Percentiles rank a stretch among this genome's conserved stretches.
Conservation (phyloP, 2,329 filamentous ascomycete species). For the Fusarium beomiforme region DNA sequence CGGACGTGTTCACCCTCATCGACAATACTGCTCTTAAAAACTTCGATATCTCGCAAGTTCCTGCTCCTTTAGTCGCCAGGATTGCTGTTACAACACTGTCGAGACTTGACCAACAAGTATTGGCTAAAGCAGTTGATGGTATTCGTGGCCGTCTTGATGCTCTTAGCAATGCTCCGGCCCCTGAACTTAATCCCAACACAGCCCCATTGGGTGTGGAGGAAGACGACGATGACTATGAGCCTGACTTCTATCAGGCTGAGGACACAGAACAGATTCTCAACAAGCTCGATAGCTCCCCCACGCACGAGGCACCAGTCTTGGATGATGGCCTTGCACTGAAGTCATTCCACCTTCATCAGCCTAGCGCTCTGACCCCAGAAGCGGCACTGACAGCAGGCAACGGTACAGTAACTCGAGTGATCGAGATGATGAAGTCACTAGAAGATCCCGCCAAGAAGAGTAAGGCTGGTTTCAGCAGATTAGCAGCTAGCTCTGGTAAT, state of each 20-base stretch:
- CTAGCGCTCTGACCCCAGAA: constrained; percentile 76
- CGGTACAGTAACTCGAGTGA: constrained; percentile 78
- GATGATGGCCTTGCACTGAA: constrained; percentile 70
- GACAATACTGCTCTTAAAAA: constrained; percentile 74
- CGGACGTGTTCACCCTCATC: constrained; percentile 88
- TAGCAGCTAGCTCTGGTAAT: constrained; percentile 86
- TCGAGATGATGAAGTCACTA: constrained; percentile 78
- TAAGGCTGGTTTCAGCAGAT: constrained; percentile 80
- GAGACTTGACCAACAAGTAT: constrained; percentile 72
- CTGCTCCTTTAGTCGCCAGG: constrained; percentile 77
- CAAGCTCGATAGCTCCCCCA: constrained; percentile 76
- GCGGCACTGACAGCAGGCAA: constrained; percentile 79
- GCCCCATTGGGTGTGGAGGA: constrained; percentile 75
- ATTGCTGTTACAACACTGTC: constrained; percentile 84
- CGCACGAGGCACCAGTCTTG: constrained; percentile 51
- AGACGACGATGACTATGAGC: constrained; percentile 89
- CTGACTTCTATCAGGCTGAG: constrained; percentile 82
- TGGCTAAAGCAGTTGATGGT: constrained; percentile 78
- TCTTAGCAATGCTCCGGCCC: constrained; percentile 57
- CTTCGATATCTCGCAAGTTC: constrained; percentile 86
- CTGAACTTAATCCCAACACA: constrained; percentile 65
- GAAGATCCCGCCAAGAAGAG: constrained; percentile 73
- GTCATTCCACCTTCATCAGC: constrained; percentile 81
- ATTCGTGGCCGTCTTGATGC: constrained; percentile 61
- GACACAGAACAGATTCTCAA: constrained; percentile 81